These are phyloP conservation scores for Schizonepeta tenuifolia DNA, from an alignment of 257 asterid species.

Conservation along the genomic window DNA sequence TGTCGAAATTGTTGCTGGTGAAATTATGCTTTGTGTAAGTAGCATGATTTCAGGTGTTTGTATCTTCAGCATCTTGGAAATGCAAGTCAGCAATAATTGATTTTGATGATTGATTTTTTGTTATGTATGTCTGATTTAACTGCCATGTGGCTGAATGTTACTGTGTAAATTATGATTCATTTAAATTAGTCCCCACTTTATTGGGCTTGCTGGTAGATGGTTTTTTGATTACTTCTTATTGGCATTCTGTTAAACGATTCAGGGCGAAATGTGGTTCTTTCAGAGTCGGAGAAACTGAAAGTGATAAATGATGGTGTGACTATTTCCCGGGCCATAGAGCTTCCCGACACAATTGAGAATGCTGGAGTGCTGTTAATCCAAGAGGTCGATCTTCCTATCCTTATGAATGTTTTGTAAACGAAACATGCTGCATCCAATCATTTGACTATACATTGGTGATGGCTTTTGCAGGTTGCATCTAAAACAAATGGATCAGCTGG, in stretches of 20 bases:
- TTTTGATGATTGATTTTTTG: neutral
- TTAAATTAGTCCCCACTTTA: neutral
- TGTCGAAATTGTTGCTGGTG: neutral
- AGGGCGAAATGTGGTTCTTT: slow-evolving; percentile 88
- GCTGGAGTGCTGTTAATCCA: slow-evolving; percentile 78
- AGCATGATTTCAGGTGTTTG: slow-evolving; percentile 4
- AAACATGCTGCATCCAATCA: slow-evolving; percentile 4
- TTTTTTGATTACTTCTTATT: slow-evolving; percentile 5
- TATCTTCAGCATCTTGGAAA: neutral
- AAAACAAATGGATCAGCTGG: slow-evolving; percentile 88
- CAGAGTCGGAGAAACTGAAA: slow-evolving; percentile 65
- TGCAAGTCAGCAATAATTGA: slow-evolving; percentile 8
- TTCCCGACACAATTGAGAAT: slow-evolving; percentile 86
- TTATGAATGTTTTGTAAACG: neutral
- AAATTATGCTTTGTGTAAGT: neutral
- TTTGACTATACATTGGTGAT: slow-evolving; percentile 30
- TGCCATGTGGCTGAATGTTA: neutral
- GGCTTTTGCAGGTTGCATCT: slow-evolving; percentile 68
- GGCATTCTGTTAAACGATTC: slow-evolving; percentile 32
- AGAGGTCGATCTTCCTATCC: slow-evolving; percentile 56
- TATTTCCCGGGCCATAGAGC: slow-evolving; percentile 91
- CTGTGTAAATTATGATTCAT: neutral
- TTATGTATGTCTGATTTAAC: neutral
- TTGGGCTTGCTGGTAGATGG: neutral
- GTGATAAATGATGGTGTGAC: slow-evolving; percentile 94